Base-by-base conservation (phyloP, 169 alveolate genomes). In the Plasmodium gonderi region DNA sequence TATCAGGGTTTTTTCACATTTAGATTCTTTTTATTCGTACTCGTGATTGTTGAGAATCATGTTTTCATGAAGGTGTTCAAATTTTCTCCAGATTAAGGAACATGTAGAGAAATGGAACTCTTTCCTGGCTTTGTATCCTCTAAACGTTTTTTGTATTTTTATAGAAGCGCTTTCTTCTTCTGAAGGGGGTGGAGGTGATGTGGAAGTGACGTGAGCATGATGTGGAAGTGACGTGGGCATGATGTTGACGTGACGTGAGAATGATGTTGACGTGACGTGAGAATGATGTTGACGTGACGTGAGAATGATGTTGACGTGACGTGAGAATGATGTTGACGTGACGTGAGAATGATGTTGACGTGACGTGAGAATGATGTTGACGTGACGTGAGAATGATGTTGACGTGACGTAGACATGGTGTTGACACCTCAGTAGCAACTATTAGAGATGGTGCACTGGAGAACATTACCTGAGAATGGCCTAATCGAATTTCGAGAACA, bases 41-140 rank as follows among this genome's bases (percentile, higher is more conserved):
- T 85, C 92, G 47, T 85, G 92, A 54, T 74, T 85, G 12, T 85
- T 36, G 2, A 85, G 72, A 29, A 75, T 76, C 67, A 85, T 47
- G 33, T 85, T 42, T 85, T 85, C 92, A 64, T 85, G 92, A 2
- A 85, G 67, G 47, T 75, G 65, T 9, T 85, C 92, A 6, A 85
- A 85, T 33, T 85, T 85, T 54, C 92, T 85, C 92, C 92, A 85
- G 8, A 85, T 64, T 1, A 51, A 65, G 78, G 80, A 75, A 64
- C 89, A 85, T 20, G 47, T 82, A 4, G 45, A 51, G 23, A 74
- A 38, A 65, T 85, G 85, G 33, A 85, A 85, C 17, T 76, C 80
- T 45, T 85, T 85, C 45, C 85, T 74, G 14, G 60, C 78, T 20
- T 42, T 60, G 79, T 74, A 45, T 20, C 92, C 92, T 33, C 87